phyloP scores from a whole-genome alignment of 495 filamentous ascomycete genomes.

The Tricharina praecox region DNA sequence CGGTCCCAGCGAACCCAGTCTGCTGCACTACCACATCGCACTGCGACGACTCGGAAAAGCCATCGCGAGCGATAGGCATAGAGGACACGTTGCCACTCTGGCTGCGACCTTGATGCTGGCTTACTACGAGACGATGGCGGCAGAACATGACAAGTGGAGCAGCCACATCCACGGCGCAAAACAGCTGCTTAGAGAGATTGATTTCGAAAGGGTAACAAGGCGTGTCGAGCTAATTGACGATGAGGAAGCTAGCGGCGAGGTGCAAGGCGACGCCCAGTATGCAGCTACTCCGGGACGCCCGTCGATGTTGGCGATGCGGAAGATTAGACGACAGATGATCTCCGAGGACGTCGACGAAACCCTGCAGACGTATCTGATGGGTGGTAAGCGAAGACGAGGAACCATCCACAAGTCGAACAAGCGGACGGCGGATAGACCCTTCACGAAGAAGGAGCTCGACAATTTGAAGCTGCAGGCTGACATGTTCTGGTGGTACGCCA shows the following conservation, averaged over 20 bases:
- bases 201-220: constrained; percentile 53
- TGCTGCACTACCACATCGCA: constrained; percentile 84
- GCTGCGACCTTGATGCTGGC: constrained; percentile 76
- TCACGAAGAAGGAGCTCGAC: constrained; percentile 56
- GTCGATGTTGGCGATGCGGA: constrained; percentile 15
- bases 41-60: constrained; percentile 58
- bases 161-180: constrained; percentile 74
- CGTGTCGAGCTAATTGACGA: constrained; percentile 44
- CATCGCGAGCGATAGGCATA: constrained; percentile 50
- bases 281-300: background rate
- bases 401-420: constrained; percentile 8
- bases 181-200: constrained; percentile 66
- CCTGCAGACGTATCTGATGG: constrained; percentile 27
- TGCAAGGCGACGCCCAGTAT: constrained; percentile 4
- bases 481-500: constrained; percentile 91
- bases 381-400: constrained; percentile 7
- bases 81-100: constrained; percentile 65
- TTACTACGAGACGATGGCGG: constrained; percentile 88
- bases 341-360: constrained; percentile 28
- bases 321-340: constrained; percentile 19
- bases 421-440: constrained; percentile 26
- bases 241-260: constrained; percentile 25
- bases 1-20: constrained; percentile 53
- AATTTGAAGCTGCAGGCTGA: constrained; percentile 66
- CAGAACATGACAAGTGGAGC: constrained; percentile 91